Evolutionary conservation across 257 asterid species (phyloP), one percentile per base, ranked within the genome.

Genomic region (Scutellaria minor): DNA sequence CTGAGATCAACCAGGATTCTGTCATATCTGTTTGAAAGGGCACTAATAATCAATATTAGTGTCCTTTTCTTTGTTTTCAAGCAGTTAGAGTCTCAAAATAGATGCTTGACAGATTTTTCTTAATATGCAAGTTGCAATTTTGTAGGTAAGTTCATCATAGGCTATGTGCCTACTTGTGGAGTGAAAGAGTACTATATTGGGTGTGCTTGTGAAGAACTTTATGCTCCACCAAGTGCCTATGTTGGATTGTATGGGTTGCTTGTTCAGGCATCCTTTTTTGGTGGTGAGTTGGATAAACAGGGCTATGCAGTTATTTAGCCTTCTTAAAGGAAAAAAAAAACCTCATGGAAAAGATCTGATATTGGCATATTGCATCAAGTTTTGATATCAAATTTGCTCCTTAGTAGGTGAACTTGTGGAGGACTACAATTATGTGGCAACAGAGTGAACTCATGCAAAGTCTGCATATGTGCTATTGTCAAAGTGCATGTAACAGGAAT

Each of bases 221-320:
- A 94, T 88, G 89, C 89, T 72, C 99, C 99, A 69, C 96, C 99
- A 53, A 87, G 95, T 87, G 97, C 99, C 77, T 94, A 90, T 85
- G 87, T 94, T 85, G 85, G 88, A 20, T 84, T 94, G 85, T 91
- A 88, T 75, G 99, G 99, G 10, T 75, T 94, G 84, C 79, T 91
- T 63, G 98, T 90, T 76, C 93, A 90, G 83, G 96, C 98, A 79
- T 86, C 96, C 67, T 94, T 91, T 81, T 84, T 94, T 80, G 97
- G 99, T 87, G 99, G 99, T 91, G 74, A 80, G 84, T 82, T 51
- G 66, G 27, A 60, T 15, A 40, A 47, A 74, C 18, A 60, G 14
- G 58, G 76, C 65, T 59, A 5, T 27, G 14, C 46, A 4, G 5
- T 41, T 46, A 45, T 62, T 56, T 24, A 24, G 27, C 20, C 39